phyloP scores from a whole-genome alignment of 2,329 filamentous ascomycete genomes.

The Aspergillus ustus region DNA sequence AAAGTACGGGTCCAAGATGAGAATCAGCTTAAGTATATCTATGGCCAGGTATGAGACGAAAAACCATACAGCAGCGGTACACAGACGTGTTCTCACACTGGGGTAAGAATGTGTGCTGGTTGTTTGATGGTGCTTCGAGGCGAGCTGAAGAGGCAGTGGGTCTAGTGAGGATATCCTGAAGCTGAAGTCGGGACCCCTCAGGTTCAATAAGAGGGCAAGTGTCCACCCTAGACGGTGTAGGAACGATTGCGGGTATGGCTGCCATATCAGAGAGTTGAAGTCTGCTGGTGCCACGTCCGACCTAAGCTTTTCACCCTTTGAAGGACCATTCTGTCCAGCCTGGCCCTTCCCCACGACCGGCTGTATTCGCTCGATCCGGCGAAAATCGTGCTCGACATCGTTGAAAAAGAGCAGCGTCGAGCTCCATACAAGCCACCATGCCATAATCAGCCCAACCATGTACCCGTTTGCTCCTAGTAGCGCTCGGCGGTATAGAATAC shows the following conservation, averaged over 20 bases:
- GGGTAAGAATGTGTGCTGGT: conserved; percentile 29
- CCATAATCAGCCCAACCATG: conserved; percentile 58
- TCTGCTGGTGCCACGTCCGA: neutral
- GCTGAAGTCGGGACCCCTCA: conserved; percentile 65
- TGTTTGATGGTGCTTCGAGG: conserved; percentile 3
- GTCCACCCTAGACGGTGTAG: conserved; percentile 63
- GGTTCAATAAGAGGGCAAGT: conserved; percentile 60
- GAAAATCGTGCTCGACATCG: conserved; percentile 60
- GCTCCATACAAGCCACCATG: conserved; percentile 61
- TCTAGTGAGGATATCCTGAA: conserved; percentile 57
- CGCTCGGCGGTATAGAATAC: conserved; percentile 52
- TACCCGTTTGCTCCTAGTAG: conserved; percentile 57
- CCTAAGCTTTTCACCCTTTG: neutral
- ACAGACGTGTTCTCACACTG: conserved; percentile 53
- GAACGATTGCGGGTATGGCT: conserved; percentile 56
- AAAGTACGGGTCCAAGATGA: conserved; percentile 82
- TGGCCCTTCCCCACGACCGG: neutral
- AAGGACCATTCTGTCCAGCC: neutral
- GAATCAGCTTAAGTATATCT: conserved; percentile 70
- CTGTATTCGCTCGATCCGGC: conserved; percentile 56
- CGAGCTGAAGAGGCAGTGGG: conserved; percentile 36
- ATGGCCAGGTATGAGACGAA: conserved; percentile 66
- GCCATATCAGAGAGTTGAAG: conserved; percentile 53
- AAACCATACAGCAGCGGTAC: conserved; percentile 52
- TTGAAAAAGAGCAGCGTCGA: conserved; percentile 58